phyloP scores from a whole-genome alignment of 75 land plant genomes.

The Cryptomeria japonica region DNA sequence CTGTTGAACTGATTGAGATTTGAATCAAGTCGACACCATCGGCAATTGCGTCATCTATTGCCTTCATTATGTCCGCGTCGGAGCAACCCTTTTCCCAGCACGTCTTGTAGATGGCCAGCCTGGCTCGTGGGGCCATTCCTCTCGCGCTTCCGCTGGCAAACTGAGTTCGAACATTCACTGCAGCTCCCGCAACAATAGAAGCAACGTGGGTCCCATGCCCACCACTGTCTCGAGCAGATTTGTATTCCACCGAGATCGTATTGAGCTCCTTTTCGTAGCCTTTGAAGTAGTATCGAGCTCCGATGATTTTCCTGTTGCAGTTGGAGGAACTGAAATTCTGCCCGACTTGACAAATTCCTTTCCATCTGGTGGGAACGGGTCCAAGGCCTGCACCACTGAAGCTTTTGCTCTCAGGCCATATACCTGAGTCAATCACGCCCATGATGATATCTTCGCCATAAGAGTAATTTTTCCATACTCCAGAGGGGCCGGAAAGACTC shows the following conservation, averaged over 20 bases:
- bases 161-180: too few relatives aligned
- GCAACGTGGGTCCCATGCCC: conserved; percentile 1
- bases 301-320: conserved; percentile 60
- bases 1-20: background rate
- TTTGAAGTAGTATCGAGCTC: background rate
- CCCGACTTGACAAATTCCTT: conserved; percentile 38
- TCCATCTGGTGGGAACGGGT: conserved; percentile 22
- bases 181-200: background rate
- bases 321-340: conserved; percentile 22
- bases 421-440: too few relatives aligned
- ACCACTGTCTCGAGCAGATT: conserved; percentile 2
- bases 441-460: conserved; percentile 28
- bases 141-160: background rate
- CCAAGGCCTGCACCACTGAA: too few relatives aligned
- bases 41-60: too few relatives aligned
- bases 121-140: background rate
- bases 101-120: conserved; percentile 22
- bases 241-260: conserved; percentile 47
- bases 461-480: conserved; percentile 24
- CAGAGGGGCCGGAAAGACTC: background rate
- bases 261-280: conserved; percentile 31
- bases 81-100: background rate
- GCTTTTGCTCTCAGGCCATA: too few relatives aligned
- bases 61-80: background rate
- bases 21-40: too few relatives aligned